phyloP scores from a whole-genome alignment of 768 basidiomycete species.

The Rubroboletus satanas region DNA sequence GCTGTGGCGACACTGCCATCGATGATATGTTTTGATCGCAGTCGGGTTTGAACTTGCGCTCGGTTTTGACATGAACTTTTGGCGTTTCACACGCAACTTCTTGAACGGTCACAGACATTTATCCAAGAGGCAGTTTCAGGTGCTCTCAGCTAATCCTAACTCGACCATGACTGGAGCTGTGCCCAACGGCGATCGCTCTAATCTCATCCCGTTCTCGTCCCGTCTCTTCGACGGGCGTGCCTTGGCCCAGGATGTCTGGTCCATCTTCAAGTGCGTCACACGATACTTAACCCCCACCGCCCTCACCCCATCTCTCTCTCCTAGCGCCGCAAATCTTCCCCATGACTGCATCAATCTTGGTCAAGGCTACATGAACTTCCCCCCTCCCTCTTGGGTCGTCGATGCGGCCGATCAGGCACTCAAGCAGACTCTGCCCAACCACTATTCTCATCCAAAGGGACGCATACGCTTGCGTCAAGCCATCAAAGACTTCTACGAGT shows the following conservation, averaged over 20 bases:
- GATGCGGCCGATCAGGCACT: constrained; percentile 72
- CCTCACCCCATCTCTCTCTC: no score
- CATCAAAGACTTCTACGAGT: constrained; percentile 74
- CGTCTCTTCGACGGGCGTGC: constrained; percentile 74
- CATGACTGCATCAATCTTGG: constrained; percentile 93
- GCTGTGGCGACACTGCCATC: no score
- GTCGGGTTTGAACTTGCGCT: no score
- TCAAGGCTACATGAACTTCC: constrained; percentile 92
- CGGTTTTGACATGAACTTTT: no score
- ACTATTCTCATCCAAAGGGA: constrained; percentile 91
- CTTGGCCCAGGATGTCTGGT: constrained; percentile 83
- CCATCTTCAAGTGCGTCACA: constrained; percentile 69
- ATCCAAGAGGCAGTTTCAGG: background rate
- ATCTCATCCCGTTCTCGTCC: constrained; percentile 65
- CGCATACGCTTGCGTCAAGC: constrained; percentile 85
- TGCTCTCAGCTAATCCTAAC: background rate
- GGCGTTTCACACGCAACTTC: background rate
- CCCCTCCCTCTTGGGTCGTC: constrained; percentile 76
- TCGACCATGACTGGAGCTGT: background rate
- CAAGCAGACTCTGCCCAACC: constrained; percentile 59
- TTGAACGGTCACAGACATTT: background rate
- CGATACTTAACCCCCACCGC: no score
- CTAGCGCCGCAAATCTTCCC: constrained; percentile 83
- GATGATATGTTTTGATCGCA: no score
- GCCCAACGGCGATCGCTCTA: constrained; percentile 36